Evolutionary conservation across 169 alveolate species (phyloP).

Genomic region (Fabrea salina): DNA sequence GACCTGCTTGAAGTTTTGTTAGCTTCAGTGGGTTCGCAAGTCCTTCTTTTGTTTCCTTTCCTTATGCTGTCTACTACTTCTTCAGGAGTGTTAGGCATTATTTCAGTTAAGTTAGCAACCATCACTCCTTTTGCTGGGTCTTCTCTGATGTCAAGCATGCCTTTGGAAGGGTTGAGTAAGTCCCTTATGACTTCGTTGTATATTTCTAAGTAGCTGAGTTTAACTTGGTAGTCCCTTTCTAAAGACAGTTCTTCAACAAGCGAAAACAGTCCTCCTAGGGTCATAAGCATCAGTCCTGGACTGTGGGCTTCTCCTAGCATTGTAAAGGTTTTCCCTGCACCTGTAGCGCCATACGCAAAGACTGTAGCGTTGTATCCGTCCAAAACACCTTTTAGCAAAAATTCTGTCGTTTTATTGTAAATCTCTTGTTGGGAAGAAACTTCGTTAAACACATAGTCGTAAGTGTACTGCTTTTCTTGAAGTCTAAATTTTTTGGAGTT

Average conservation of each 20-base stretch:
- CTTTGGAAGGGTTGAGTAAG: constrained; percentile 72
- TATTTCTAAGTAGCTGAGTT: constrained; percentile 83
- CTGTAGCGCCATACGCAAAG: constrained; percentile 98
- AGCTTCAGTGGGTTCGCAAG: constrained; percentile 91
- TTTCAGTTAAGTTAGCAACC: constrained; percentile 85
- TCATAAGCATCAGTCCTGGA: constrained; percentile 90
- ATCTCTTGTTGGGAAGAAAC: constrained; percentile 80
- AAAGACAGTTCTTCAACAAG: constrained; percentile 47
- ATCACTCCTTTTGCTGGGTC: constrained; percentile 87
- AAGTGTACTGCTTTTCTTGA: constrained; percentile 85
- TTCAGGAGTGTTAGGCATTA: constrained; percentile 67
- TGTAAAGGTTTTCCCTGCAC: constrained; percentile 98
- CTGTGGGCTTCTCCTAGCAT: constrained; percentile 93
- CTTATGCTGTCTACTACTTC: constrained; percentile 78
- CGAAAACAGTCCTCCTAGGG: constrained; percentile 86
- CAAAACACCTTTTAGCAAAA: constrained; percentile 84
- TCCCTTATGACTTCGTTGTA: constrained; percentile 93
- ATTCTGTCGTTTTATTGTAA: constrained; percentile 84
- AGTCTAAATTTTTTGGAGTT: constrained; percentile 56
- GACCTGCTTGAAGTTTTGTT: constrained; percentile 88
- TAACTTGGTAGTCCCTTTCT: constrained; percentile 60
- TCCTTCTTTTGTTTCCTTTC: constrained; percentile 89
- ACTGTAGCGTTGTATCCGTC: constrained; percentile 94
- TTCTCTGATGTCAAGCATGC: constrained; percentile 89
- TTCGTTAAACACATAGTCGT: constrained; percentile 92